Evolutionary conservation across 352 stramenopile species (phyloP), one percentile per base, ranked within the genome.

Genomic region (Saprolegnia parasitica): DNA sequence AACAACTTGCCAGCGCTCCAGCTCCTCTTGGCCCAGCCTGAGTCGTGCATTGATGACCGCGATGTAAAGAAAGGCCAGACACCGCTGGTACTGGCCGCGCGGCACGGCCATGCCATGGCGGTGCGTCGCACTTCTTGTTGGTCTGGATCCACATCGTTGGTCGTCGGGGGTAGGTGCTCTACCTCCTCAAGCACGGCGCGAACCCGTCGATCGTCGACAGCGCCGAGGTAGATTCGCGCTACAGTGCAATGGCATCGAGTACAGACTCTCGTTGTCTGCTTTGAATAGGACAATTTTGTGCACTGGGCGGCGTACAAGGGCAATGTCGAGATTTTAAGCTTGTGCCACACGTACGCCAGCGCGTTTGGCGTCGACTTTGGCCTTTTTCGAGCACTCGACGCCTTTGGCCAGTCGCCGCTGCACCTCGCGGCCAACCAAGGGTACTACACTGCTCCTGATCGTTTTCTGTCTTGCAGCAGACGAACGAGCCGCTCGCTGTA

Each of bases 301-400:
- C 87, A 95, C 72, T 95, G 87, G 87, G 85, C 84, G 0, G 87
- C 87, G 56, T 95, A 95, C 76, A 93, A 95, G 68, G 87, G 85
- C 46, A 80, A 78, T 65, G 89, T 81, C 5, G 85, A 93, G 72
- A 90, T 93, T 56, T 78, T 95, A 9, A 83, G 81, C 3, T 81
- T 93, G 9, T 93, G 91, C 65, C 84, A 93, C n/a, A 26, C 50
- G 42, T 70, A 62, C 54, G 50, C 46, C n/a, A 46, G 50, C 20
- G 9, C 32, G 10, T 52, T 70, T 24, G 46, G 50, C 21, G 5
- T 70, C 18, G 63, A 70, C 42, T 47, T 42, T n/a, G n/a, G 18
- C 18, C 63, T 70, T n/a, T 70, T 70, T 70, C 45, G 91, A 63
- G 75, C 70, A 6, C 78, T 81, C 10, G 87, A 95, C 50, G 73